Percentiles rank a stretch among this genome's conserved stretches.
Conservation (phyloP, 192 early-diverging fungal species). For the Phlyctochytrium planicorne region DNA sequence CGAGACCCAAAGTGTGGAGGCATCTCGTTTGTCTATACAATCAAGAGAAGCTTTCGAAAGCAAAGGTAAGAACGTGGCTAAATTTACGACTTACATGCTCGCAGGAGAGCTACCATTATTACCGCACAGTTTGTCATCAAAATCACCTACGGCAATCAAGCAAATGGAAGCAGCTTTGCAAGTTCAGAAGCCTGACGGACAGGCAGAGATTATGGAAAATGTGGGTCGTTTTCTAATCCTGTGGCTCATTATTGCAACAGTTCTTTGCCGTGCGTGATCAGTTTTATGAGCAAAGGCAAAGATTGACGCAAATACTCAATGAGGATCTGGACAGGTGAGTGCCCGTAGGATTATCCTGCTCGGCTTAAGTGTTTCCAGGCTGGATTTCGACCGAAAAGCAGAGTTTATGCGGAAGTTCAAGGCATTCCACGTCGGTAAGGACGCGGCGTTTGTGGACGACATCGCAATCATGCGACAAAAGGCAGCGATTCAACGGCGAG, state of each 20-base stretch:
- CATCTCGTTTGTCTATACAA: no score
- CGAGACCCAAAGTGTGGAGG: no score
- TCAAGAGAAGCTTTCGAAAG: no score
- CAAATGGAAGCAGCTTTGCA: conserved; percentile 42
- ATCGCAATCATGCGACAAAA: conserved; percentile 39
- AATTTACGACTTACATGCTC: no score
- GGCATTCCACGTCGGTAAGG: conserved; percentile 40
- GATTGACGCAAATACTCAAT: conserved; percentile 40
- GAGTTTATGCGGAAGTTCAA: conserved; percentile 38
- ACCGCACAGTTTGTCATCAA: no score
- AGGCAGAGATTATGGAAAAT: conserved; percentile 35
- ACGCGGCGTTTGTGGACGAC: conserved; percentile 46
- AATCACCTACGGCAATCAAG: conserved; percentile 18
- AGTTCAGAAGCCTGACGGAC: conserved; percentile 31
- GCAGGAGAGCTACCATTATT: no score
- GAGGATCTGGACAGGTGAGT: conserved; percentile 46
- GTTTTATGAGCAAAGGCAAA: conserved; percentile 46
- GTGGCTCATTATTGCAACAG: conserved; percentile 6
- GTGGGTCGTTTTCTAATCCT: conserved; percentile 6
- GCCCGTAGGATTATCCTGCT: conserved; percentile 1
- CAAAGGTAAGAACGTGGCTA: no score
- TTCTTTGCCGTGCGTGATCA: conserved; percentile 47
- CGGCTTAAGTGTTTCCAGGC: conserved; percentile 9
- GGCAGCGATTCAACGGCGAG: conserved; percentile 26
- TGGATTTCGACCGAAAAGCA: conserved; percentile 46